Percentiles rank a stretch among this genome's conserved stretches.
Evolutionary conservation across 108 stramenopile species (phyloP).

Genomic region (Parietichytrium sp.): DNA sequence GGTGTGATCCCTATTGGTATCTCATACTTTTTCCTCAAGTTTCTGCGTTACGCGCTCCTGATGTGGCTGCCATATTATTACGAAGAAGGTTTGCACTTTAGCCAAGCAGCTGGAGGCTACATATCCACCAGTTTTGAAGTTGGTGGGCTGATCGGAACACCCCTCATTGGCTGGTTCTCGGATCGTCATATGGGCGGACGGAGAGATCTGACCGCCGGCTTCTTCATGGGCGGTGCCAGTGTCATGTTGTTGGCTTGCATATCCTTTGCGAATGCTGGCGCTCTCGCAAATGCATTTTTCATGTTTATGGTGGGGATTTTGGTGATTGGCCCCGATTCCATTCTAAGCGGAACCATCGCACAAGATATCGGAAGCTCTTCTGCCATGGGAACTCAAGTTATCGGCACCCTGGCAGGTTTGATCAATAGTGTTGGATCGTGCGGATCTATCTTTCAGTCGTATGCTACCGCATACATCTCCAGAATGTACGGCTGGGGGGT

Average conservation of each 20-base stretch:
- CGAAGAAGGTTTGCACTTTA: conserved; percentile 32
- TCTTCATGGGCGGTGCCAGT: neutral
- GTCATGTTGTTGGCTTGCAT: conserved; percentile 26
- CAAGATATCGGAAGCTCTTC: conserved; percentile 8
- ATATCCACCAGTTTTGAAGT: conserved; percentile 16
- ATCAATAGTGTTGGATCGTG: conserved; percentile 21
- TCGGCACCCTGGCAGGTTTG: conserved; percentile 1
- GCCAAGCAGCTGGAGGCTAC: neutral
- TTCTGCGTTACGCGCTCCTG: conserved; percentile 25
- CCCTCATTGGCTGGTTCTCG: conserved; percentile 34
- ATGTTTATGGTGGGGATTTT: conserved; percentile 34
- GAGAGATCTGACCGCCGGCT: neutral
- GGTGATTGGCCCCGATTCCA: conserved; percentile 30
- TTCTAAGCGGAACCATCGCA: conserved; percentile 3
- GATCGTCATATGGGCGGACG: conserved; percentile 16
- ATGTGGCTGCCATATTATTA: conserved; percentile 38
- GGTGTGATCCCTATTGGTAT: neutral
- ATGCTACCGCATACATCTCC: conserved; percentile 4
- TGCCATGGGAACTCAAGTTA: neutral
- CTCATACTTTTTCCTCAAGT: conserved; percentile 29
- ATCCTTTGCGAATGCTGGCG: neutral
- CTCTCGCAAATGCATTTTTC: neutral
- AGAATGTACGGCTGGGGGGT: neutral
- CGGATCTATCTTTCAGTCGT: conserved; percentile 28
- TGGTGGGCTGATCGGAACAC: neutral